Percentiles rank a stretch among this genome's conserved stretches.
Evolutionary conservation across 1,139 yeast genomes (phyloP).

Genomic region (Protomyces pachydermus): DNA sequence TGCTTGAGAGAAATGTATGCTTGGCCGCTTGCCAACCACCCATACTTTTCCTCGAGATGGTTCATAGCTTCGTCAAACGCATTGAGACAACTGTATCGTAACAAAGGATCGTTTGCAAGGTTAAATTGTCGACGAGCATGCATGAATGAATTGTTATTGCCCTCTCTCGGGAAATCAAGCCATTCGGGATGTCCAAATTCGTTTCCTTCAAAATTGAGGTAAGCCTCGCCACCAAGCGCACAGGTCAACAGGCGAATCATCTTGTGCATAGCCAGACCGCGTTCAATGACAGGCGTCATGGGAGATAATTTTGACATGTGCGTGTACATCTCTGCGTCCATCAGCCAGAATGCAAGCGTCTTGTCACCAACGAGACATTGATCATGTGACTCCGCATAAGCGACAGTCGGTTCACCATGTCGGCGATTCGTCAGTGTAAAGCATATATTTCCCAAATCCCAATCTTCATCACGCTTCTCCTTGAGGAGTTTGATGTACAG

Average conservation of each 20-base stretch:
- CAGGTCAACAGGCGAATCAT: constrained; percentile 82
- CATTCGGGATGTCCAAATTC: constrained; percentile 99
- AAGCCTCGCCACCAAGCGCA: constrained; percentile 91
- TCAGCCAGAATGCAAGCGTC: constrained; percentile 93
- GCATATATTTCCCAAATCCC: constrained; percentile 81
- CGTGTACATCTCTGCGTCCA: constrained; percentile 97
- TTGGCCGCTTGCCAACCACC: constrained; percentile 59
- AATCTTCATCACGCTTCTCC: constrained; percentile 77
- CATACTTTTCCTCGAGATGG: constrained; percentile 59
- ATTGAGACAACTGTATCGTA: constrained; percentile 73
- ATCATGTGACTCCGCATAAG: constrained; percentile 93
- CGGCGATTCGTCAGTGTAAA: constrained; percentile 84
- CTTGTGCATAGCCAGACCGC: constrained; percentile 88
- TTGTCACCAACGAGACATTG: constrained; percentile 97
- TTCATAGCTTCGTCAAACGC: constrained; percentile 83
- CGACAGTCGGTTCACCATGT: constrained; percentile 80
- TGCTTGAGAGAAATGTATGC: constrained; percentile 86
- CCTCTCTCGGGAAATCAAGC: constrained; percentile 92
- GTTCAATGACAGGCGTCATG: constrained; percentile 69
- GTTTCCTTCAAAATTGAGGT: constrained; percentile 91
- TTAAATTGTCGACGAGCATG: constrained; percentile 95
- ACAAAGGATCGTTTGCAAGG: constrained; percentile 67
- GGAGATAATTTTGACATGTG: constrained; percentile 78
- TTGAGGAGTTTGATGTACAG: constrained; percentile 96
- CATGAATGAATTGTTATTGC: constrained; percentile 81